Evolutionary conservation across 768 basidiomycete genomes (phyloP).

Genomic region (Termitomyces sp.): DNA sequence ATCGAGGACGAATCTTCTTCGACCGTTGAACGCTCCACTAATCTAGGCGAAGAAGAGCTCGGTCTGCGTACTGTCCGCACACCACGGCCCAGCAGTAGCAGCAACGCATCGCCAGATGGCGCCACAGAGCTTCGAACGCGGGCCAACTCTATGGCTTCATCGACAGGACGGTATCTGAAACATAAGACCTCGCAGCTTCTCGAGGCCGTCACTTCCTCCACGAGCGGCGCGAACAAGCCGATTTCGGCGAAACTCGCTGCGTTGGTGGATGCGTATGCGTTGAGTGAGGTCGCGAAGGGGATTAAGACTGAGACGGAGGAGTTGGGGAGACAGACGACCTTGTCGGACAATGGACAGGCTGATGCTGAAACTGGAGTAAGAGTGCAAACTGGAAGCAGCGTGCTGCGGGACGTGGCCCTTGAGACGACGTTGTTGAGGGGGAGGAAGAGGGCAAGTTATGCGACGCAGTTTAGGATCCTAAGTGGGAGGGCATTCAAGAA

Average conservation of each 20-base stretch:
- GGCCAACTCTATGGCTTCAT: constrained; percentile 34
- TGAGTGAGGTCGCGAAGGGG: constrained; percentile 57
- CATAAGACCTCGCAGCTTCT: constrained; percentile 72
- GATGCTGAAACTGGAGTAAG: constrained; percentile 12
- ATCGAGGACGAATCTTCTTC: constrained; percentile 9
- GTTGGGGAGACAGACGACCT: constrained; percentile 28
- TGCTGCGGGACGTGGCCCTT: constrained; percentile 57
- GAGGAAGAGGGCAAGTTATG: constrained; percentile 77
- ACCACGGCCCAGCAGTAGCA: constrained; percentile 28
- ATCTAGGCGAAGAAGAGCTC: constrained; percentile 67
- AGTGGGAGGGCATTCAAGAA: constrained; percentile 99
- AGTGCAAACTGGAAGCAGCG: constrained; percentile 25
- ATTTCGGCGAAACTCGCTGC: constrained; percentile 57
- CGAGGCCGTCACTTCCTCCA: constrained; percentile 43
- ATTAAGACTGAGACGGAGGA: constrained; percentile 60
- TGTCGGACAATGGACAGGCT: constrained; percentile 19
- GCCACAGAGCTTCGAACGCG: constrained; percentile 51
- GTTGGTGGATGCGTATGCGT: constrained; percentile 69
- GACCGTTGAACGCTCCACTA: constrained; percentile 29
- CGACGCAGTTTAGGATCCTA: constrained; percentile 89
- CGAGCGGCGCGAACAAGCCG: constrained; percentile 19
- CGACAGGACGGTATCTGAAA: constrained; percentile 52
- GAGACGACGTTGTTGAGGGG: constrained; percentile 68
- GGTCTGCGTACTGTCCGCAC: constrained; percentile 39
- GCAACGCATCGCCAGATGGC: constrained; percentile 23